A percentile compares a stretch with the other conserved stretches of the same genome.
phyloP scores from a whole-genome alignment of 306 rosid genomes.

The Cucumis cinereus region DNA sequence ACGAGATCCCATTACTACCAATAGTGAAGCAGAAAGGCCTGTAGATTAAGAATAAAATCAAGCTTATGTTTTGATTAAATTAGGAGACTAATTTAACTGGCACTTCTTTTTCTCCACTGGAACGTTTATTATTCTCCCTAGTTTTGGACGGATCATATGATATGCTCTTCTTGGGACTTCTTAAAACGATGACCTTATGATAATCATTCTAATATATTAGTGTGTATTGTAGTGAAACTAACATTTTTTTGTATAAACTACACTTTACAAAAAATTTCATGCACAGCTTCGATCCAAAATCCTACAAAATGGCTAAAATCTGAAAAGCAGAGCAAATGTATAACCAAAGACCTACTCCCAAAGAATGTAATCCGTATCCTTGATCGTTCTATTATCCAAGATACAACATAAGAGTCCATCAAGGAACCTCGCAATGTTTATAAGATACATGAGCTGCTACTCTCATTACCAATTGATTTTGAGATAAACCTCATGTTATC shows the following conservation, averaged over 20 bases:
- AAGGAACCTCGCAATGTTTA: too few species aligned
- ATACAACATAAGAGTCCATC: too few species aligned
- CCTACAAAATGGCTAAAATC: background rate
- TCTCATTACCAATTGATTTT: too few species aligned
- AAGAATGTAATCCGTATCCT: too few species aligned
- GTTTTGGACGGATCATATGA: background rate
- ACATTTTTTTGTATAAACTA: background rate
- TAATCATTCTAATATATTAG: background rate
- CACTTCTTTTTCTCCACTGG: background rate
- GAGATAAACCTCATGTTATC: too few species aligned
- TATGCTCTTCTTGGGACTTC: background rate
- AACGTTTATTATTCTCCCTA: background rate
- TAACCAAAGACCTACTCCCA: too few species aligned
- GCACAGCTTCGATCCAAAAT: background rate
- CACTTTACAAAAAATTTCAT: background rate
- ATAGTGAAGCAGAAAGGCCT: slow-evolving; percentile 88
- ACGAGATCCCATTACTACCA: slow-evolving; percentile 91
- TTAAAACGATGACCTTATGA: background rate
- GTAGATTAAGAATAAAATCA: slow-evolving; percentile 2
- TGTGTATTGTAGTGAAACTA: background rate
- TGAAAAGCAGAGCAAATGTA: background rate
- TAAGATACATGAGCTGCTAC: too few species aligned
- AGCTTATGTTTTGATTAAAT: background rate
- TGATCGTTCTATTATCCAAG: too few species aligned
- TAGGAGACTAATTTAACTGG: background rate